A percentile compares a stretch with the other conserved stretches of the same genome.
phyloP scores from a whole-genome alignment of 1,284 basidiomycete genomes.

The Sphaerobolus stellatus region DNA sequence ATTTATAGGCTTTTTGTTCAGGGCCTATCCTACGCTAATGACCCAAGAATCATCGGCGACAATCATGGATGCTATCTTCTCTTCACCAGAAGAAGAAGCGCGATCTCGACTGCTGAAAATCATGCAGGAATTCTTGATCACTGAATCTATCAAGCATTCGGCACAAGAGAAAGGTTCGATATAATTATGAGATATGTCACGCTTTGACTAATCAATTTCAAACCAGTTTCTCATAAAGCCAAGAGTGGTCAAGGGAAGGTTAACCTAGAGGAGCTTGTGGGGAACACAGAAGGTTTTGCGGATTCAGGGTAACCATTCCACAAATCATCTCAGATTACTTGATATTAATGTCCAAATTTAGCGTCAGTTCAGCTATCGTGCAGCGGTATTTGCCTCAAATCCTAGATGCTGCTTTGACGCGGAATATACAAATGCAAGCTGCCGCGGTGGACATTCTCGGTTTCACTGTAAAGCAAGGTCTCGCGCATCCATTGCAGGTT shows the following conservation, averaged over 20 bases:
- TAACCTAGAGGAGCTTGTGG: conserved; percentile 90
- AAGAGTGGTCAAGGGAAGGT: conserved; percentile 50
- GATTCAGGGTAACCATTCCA: conserved; percentile 78
- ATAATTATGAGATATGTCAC: conserved; percentile 1
- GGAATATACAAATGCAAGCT: conserved; percentile 69
- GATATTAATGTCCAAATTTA: conserved; percentile 31
- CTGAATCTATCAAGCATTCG: conserved; percentile 75
- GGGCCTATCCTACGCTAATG: conserved; percentile 89
- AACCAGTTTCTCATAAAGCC: conserved; percentile 28
- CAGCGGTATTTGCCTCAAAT: conserved; percentile 89
- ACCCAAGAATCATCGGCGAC: conserved; percentile 69
- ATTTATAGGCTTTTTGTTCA: conserved; percentile 77
- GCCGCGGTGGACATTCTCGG: conserved; percentile 89
- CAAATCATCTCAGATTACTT: background rate
- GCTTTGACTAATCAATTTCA: conserved; percentile 6
- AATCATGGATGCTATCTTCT: conserved; percentile 91
- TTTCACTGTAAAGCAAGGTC: conserved; percentile 91
- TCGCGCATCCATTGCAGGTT: conserved; percentile 91
- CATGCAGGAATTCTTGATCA: conserved; percentile 85
- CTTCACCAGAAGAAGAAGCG: conserved; percentile 66
- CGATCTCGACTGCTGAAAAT: conserved; percentile 79
- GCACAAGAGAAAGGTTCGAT: conserved; percentile 62
- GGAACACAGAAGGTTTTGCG: conserved; percentile 90
- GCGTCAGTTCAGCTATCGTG: conserved; percentile 89
- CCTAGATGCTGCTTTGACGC: conserved; percentile 76